phyloP scores from a whole-genome alignment of 371 early-diverging fungal genomes.

The Rhizomucor miehei region DNA sequence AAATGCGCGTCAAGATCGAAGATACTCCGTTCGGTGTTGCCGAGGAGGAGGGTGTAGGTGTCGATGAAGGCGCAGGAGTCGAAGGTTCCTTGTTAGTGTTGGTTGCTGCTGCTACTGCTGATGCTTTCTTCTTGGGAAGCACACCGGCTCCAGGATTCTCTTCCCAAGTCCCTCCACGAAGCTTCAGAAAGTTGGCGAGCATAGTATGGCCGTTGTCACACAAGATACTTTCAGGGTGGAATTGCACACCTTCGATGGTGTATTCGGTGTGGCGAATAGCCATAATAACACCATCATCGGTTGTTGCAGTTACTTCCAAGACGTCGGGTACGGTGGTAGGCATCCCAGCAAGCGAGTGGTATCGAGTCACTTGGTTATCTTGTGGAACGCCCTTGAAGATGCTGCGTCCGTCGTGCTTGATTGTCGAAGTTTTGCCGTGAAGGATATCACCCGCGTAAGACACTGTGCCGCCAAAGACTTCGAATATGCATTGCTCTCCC shows the following conservation, averaged over 20 bases:
- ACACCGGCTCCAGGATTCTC: slow-evolving; percentile 60
- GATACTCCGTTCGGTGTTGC: slow-evolving; percentile 6
- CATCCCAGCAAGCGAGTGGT: slow-evolving; percentile 94
- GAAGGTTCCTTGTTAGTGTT: slow-evolving; percentile 22
- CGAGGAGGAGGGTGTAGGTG: slow-evolving; percentile 2
- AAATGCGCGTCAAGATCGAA: slow-evolving; percentile 68
- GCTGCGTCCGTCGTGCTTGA: slow-evolving; percentile 89
- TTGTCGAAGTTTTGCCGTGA: slow-evolving; percentile 90
- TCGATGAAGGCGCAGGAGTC: slow-evolving; percentile 12
- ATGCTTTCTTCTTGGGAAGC: slow-evolving; percentile 25
- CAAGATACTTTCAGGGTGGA: slow-evolving; percentile 95
- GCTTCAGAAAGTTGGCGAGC: slow-evolving; percentile 84
- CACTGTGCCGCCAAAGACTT: slow-evolving; percentile 91
- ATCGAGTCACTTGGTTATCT: slow-evolving; percentile 84
- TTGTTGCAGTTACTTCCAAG: slow-evolving; percentile 84
- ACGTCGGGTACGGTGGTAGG: slow-evolving; percentile 77
- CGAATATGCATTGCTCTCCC: slow-evolving; percentile 95
- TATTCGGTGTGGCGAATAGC: slow-evolving; percentile 88
- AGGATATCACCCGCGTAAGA: slow-evolving; percentile 89
- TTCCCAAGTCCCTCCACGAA: slow-evolving; percentile 87
- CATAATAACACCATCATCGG: slow-evolving; percentile 88
- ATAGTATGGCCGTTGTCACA: slow-evolving; percentile 86
- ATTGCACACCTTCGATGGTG: slow-evolving; percentile 95
- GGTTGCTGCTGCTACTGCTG: neutral
- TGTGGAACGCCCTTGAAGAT: slow-evolving; percentile 83